Conservation (phyloP, 1,139 yeast genomes). For the Meyerozyma sp. region DNA sequence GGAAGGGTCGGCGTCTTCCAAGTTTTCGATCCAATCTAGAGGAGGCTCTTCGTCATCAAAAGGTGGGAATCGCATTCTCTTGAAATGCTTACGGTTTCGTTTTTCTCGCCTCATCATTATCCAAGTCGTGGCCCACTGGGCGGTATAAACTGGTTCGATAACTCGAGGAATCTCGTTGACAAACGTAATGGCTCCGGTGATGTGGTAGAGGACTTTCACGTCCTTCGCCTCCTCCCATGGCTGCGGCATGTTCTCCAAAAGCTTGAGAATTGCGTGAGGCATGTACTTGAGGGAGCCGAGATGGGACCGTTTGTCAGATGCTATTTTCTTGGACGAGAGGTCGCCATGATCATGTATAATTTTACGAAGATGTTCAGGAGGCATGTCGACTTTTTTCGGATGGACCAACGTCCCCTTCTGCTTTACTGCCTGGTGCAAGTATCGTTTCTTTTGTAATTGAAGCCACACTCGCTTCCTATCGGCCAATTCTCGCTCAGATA, state of each 20-base stretch:
- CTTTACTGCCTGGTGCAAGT: conserved; percentile 16
- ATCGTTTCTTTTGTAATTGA: conserved; percentile 57
- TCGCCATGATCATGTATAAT: conserved; percentile 84
- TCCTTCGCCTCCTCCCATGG: conserved; percentile 94
- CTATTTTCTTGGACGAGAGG: conserved; percentile 70
- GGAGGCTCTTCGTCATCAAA: conserved; percentile 98
- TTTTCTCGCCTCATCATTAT: conserved; percentile 89
- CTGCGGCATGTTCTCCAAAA: conserved; percentile 94
- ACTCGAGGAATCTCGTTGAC: conserved; percentile 91
- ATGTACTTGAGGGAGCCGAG: conserved; percentile 88
- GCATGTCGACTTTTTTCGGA: conserved; percentile 76
- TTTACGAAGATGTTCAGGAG: conserved; percentile 88
- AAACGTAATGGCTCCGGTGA: conserved; percentile 92
- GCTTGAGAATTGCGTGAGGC: conserved; percentile 91
- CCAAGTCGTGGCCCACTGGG: conserved; percentile 98
- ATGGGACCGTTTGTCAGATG: conserved; percentile 85
- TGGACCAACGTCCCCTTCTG: conserved; percentile 38
- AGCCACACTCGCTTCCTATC: conserved; percentile 59
- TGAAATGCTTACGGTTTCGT: conserved; percentile 82
- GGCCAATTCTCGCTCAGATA: conserved; percentile 20
- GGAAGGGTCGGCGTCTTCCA: conserved; percentile 66
- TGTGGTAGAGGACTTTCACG: conserved; percentile 84
- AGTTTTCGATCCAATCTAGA: conserved; percentile 71
- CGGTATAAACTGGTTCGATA: conserved; percentile 83
- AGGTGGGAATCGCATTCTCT: conserved; percentile 90